A percentile compares a stretch with the other conserved stretches of the same genome.
These are phyloP conservation scores for Aspergillus nanangensis DNA, from an alignment of 495 filamentous ascomycete genomes.

Conservation along the genomic window DNA sequence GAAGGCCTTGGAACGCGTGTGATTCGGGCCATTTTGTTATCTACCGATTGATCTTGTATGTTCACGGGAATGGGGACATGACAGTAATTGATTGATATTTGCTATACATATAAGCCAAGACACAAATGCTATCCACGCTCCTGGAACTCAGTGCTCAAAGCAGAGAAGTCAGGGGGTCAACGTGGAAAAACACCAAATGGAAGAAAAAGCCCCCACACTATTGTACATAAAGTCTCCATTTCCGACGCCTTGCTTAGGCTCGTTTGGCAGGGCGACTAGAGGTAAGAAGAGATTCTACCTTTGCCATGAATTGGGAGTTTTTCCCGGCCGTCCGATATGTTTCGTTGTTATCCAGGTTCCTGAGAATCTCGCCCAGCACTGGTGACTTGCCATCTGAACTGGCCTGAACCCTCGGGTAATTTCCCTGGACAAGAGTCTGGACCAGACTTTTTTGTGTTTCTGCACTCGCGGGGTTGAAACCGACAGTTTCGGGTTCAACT, in stretches of 20 bases:
- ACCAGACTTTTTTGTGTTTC: constrained; percentile 62
- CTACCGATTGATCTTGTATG: not conserved
- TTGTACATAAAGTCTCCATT: constrained; percentile 15
- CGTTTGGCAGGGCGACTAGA: constrained; percentile 28
- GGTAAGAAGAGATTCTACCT: constrained; percentile 38
- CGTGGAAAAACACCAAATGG: constrained; percentile 15
- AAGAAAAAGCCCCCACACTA: no score
- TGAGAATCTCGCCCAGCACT: constrained; percentile 30
- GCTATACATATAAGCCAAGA: no score
- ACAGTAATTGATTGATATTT: no score
- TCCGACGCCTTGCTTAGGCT: constrained; percentile 9
- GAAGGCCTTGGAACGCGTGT: constrained; percentile 51
- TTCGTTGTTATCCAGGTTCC: constrained; percentile 39
- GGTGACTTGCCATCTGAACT: constrained; percentile 17
- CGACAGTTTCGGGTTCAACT: constrained; percentile 30
- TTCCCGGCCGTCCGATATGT: constrained; percentile 41
- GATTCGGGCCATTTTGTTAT: constrained; percentile 1
- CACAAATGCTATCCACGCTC: no score
- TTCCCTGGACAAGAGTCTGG: constrained; percentile 62
- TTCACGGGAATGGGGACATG: no score
- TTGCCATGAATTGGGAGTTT: constrained; percentile 35
- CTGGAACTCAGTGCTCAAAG: no score
- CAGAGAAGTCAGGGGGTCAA: constrained; percentile 7
- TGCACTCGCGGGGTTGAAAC: constrained; percentile 42
- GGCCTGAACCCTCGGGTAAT: constrained; percentile 25